Base-by-base conservation (phyloP, 2,329 filamentous ascomycete genomes). In the Cladosporium sp. region DNA sequence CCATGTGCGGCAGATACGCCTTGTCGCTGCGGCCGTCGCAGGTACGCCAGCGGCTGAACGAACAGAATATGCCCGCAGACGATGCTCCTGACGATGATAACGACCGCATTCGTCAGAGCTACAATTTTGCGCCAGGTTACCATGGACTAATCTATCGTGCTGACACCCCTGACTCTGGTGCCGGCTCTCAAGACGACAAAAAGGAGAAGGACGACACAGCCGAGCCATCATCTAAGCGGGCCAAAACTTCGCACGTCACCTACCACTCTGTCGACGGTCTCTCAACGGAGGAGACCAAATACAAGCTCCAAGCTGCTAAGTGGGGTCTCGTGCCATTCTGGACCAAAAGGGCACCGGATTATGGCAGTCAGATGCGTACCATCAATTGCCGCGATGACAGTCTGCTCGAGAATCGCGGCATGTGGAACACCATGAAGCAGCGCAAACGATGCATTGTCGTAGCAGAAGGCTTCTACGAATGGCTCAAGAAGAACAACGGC, bases 361-460 rank as follows among this genome's bases (percentile, higher is more conserved):
- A 95, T 73, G 84, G 86, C 29, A 88, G 88, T 1, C 83, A 92
- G 77, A 84, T 96, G 83, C 92, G 90, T 74, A 97, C 93, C 0
- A 98, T 98, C 78, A 98, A 99, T 79, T 98, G 94, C 76, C 89
- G 94, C 3, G 91, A 94, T 74, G 94, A 98, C 78, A 95, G 92
- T 0, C 81, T 98, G 23, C 83, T 86, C 6, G 86, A 89, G 11
- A 84, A 89, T 10, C 86, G 88, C 5, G 93, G 93, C 12, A 91
- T 98, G 88, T 98, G 95, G 95, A 90, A 86, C 50, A 88, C 86
- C 0, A 96, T 98, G 91, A 97, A 97, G 80, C 88, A 89, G 67
- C 87, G 85, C 71, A 97, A 97, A 79, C 85, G 95, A 33, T 98
- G 95, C 76, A 83, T 98, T 26, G 88, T 98, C 11, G 76, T 97